phyloP scores from a whole-genome alignment of 2,329 filamentous ascomycete genomes.

The Penicillium carneum region DNA sequence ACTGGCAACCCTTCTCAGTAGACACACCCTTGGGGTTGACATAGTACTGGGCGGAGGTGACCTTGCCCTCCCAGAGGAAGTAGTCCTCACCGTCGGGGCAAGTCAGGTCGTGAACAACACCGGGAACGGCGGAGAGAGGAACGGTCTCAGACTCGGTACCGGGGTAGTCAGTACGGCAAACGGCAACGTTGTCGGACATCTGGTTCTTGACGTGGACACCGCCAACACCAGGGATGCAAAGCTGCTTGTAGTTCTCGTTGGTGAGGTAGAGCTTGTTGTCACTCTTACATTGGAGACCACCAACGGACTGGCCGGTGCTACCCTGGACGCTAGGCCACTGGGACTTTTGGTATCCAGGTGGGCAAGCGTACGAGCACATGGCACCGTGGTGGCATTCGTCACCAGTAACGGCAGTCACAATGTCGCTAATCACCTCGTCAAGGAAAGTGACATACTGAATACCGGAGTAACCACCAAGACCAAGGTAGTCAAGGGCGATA shows the following conservation, averaged over 20 bases:
- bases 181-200: conserved; percentile 68
- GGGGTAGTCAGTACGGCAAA: conserved; percentile 97
- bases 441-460: conserved; percentile 70
- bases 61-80: conserved; percentile 76
- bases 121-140: conserved; percentile 70
- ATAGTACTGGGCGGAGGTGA: conserved; percentile 94
- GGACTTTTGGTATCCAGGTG: conserved; percentile 87
- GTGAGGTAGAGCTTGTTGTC: conserved; percentile 81
- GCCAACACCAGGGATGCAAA: conserved; percentile 77
- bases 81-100: conserved; percentile 76
- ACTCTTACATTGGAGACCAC: conserved; percentile 77
- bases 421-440: conserved; percentile 66
- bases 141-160: conserved; percentile 89
- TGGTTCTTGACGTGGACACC: conserved; percentile 79
- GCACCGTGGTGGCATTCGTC: conserved; percentile 66
- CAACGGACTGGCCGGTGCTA: conserved; percentile 79
- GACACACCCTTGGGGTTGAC: conserved; percentile 81
- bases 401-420: conserved; percentile 69
- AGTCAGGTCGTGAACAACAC: conserved; percentile 69
- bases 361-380: conserved; percentile 93
- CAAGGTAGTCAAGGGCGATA: conserved; percentile 71
- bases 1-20: conserved; percentile 75
- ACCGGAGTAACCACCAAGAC: conserved; percentile 77
- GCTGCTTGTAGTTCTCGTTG: conserved; percentile 67
- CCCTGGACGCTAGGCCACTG: conserved; percentile 88